Evolutionary conservation across 78 protist species (phyloP).

Genomic region (Dictyostelium firmibasis): DNA sequence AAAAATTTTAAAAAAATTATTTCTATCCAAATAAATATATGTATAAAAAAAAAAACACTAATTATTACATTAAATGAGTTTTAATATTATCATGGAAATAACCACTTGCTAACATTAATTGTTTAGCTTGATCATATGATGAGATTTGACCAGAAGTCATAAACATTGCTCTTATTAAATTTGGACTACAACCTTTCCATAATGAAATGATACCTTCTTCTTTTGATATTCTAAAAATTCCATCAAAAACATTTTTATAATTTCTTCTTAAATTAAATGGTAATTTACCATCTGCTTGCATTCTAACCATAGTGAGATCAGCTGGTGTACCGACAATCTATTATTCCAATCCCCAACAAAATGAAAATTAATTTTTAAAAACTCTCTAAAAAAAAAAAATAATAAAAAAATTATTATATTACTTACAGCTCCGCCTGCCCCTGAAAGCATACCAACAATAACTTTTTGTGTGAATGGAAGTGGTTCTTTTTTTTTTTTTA

Average conservation of each 20-base stretch:
- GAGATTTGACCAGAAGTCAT: constrained; percentile 85
- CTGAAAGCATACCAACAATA: constrained; percentile 65
- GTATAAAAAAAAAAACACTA: too few species aligned
- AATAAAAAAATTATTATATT: too few species aligned
- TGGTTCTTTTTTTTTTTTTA: constrained; percentile 6
- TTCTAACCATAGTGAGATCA: constrained; percentile 79
- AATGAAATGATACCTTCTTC: constrained; percentile 82
- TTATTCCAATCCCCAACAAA: too few species aligned
- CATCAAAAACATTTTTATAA: constrained; percentile 87
- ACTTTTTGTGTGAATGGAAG: constrained; percentile 46
- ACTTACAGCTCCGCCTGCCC: constrained; percentile 81
- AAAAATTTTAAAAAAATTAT: too few species aligned
- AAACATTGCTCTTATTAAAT: constrained; percentile 80
- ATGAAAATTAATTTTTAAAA: neutral
- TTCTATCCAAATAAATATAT: too few species aligned
- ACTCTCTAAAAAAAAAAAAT: neutral
- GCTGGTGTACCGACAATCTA: constrained; percentile 78
- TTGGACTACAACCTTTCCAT: constrained; percentile 77
- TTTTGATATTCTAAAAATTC: constrained; percentile 75
- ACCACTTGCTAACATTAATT: constrained; percentile 49
- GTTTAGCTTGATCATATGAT: constrained; percentile 82
- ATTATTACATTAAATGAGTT: constrained; percentile 52
- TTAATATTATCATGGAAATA: constrained; percentile 58
- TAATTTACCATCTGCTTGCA: constrained; percentile 86
- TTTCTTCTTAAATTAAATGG: constrained; percentile 82